Evolutionary conservation across 805 yeast species (phyloP).

Genomic region (Limtongia smithiae): DNA sequence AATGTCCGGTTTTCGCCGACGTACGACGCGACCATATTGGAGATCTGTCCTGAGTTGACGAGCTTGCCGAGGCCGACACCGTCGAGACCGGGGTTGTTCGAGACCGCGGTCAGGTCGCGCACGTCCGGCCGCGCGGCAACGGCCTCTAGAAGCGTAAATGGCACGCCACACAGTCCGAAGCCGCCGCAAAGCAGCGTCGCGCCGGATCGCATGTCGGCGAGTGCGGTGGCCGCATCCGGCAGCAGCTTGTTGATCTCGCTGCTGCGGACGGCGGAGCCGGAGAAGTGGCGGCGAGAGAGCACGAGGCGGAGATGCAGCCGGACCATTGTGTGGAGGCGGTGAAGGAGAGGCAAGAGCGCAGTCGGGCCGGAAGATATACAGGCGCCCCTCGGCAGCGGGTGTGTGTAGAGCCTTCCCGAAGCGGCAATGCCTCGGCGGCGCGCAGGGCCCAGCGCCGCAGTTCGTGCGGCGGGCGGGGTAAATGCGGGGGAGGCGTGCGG

Average conservation of each 20-base stretch:
- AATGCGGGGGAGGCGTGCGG: too few relatives aligned
- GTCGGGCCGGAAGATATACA: too few relatives aligned
- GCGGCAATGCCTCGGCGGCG: too few relatives aligned
- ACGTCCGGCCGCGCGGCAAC: constrained; percentile 38
- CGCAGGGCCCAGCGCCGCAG: too few relatives aligned
- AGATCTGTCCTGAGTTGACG: constrained; percentile 44
- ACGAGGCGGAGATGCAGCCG: too few relatives aligned
- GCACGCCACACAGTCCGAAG: constrained; percentile 48
- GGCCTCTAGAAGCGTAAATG: constrained; percentile 42
- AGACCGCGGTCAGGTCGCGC: constrained; percentile 42
- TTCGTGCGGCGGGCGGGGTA: too few relatives aligned
- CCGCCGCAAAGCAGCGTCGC: constrained; percentile 47
- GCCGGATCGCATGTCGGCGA: constrained; percentile 36
- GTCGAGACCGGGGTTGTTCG: constrained; percentile 51
- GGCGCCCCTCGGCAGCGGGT: too few relatives aligned
- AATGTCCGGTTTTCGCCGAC: constrained; percentile 46
- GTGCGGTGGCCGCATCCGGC: constrained; percentile 29
- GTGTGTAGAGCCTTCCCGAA: too few relatives aligned
- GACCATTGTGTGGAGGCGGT: too few relatives aligned
- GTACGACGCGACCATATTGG: constrained; percentile 46
- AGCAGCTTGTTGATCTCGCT: not conserved
- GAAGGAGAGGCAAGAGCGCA: too few relatives aligned
- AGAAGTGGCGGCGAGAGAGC: too few relatives aligned
- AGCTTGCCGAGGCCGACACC: constrained; percentile 44
- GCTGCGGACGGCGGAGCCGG: too few relatives aligned